phyloP scores from a whole-genome alignment of 225 moss, liverwort and hornwort species.

The Physcomitrellopsis africana region DNA sequence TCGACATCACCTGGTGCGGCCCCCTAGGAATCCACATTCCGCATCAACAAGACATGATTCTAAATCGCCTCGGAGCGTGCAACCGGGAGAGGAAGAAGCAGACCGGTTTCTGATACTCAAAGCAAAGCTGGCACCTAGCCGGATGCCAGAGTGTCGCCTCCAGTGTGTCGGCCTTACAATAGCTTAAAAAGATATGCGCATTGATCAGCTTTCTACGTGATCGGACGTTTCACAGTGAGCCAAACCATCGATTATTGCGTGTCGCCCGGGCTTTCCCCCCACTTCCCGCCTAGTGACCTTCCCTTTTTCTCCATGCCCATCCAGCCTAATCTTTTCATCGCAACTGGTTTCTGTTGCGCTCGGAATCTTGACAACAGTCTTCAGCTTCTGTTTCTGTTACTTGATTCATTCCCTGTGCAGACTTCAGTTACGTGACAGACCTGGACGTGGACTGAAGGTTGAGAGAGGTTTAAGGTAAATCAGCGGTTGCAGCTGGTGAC shows the following conservation, averaged over 20 bases:
- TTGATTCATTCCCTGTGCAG: no score
- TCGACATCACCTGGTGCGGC: no score
- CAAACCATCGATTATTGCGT: slow-evolving; percentile 11
- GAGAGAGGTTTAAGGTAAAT: slow-evolving; percentile 1
- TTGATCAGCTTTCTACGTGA: not conserved
- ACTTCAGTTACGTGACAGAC: no score
- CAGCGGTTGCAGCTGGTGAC: not conserved
- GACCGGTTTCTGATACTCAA: not conserved
- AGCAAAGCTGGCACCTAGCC: not conserved
- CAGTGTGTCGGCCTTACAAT: slow-evolving; percentile 19
- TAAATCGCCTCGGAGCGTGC: slow-evolving; percentile 4
- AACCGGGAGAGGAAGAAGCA: slow-evolving; percentile 16
- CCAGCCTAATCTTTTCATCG: not conserved
- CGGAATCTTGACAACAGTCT: no score
- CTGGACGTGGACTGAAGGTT: no score
- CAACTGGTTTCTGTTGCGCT: no score
- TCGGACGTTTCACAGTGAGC: not conserved
- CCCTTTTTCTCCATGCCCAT: not conserved
- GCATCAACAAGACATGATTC: not conserved
- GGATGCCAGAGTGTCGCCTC: slow-evolving; percentile 22
- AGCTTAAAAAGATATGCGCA: not conserved
- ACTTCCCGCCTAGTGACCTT: not conserved
- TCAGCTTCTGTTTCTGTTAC: no score
- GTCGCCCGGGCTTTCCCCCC: not conserved
- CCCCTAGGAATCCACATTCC: no score